These are phyloP conservation scores for Venturia nashicola DNA, from an alignment of 2,329 filamentous ascomycete species.

Conservation along the genomic window DNA sequence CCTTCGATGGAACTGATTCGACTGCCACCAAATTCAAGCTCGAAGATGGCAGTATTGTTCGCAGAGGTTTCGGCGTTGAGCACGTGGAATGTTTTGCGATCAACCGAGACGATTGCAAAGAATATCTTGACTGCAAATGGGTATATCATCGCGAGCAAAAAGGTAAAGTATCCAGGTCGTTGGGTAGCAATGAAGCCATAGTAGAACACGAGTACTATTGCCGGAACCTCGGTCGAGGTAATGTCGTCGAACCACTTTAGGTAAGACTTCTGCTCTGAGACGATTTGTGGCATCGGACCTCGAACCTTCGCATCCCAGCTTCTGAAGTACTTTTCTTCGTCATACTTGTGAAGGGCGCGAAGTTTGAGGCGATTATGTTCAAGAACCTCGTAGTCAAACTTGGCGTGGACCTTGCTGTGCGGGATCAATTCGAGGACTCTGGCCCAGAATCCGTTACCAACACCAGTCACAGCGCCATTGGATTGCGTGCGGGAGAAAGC, in stretches of 20 bases:
- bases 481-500: neutral
- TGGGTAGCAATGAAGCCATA: neutral
- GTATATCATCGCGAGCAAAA: neutral
- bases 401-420: neutral
- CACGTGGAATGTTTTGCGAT: neutral
- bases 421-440: neutral
- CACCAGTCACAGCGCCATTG: neutral
- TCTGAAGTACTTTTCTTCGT: neutral
- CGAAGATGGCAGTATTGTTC: neutral
- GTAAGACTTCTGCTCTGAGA: neutral
- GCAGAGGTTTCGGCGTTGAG: neutral
- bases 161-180: neutral
- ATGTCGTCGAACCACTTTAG: neutral
- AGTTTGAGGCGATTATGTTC: neutral
- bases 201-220: neutral
- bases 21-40: neutral
- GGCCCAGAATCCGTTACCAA: neutral
- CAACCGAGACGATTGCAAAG: neutral
- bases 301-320: neutral
- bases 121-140: neutral
- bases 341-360: neutral
- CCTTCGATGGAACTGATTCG: neutral
- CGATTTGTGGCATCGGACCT: neutral
- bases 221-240: neutral
- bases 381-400: neutral